Evolutionary conservation across 495 filamentous ascomycete species (phyloP), one percentile per base, ranked within the genome.

Genomic region (Penicillium desertorum): DNA sequence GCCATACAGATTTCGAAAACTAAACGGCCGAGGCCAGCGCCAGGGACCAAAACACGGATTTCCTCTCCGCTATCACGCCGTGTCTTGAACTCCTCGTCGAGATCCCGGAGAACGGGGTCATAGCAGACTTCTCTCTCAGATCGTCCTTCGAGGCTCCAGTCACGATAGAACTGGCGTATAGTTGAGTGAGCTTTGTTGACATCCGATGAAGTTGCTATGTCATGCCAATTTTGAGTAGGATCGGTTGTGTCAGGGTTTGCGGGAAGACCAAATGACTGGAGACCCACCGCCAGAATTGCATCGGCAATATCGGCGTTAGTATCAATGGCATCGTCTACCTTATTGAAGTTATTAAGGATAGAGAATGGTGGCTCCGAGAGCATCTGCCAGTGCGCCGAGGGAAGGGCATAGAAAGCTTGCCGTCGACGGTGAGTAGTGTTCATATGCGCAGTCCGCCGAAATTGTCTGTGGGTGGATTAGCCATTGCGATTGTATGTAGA

Each of bases 101-200:
- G 75, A 30, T 84, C 85, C 20, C 69, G 60, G 46, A 92, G 74
- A 4, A 98, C 80, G 0, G 89, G 90, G 2, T 74, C 78, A 68
- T 91, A 93, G 70, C 87, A 92, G 10, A 83, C 85, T 5, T 83
- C 75, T 5, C 95, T 79, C 74, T 99, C 94, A 0, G 67, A 53
- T 19, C 69, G 71, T 4, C 93, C 94, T 62, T 89, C 92, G 9
- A 78, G 80, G 41, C 89, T 91, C 94, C 94, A 99, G 69, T 99
- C 94, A 6, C 94, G 89, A 67, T 91, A 97, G 64, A 99, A 89
- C 67, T 99, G 94, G 20, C 91, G 81, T 48, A 99, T 78, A 7
- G 91, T 96, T 50, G 89, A 93, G 59, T 88, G 81, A 17, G 92
- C 94, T 71, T 97, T 99, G 63, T 94, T 91, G 46, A 95, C 63